These are phyloP conservation scores for Megacollybia marginata DNA, from an alignment of 768 basidiomycete species.

Conservation along the genomic window DNA sequence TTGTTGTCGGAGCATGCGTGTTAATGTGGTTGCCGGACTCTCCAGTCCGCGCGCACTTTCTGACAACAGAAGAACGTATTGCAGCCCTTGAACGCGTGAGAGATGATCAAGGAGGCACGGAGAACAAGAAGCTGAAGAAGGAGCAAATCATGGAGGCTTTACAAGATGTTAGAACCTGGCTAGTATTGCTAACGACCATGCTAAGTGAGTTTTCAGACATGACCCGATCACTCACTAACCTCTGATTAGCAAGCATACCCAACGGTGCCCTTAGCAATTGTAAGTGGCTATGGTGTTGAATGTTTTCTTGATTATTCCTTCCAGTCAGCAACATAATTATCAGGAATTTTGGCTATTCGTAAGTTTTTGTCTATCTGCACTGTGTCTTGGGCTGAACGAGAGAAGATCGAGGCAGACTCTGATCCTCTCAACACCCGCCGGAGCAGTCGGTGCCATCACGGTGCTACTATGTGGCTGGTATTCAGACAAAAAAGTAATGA, in stretches of 20 bases:
- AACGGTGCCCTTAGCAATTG: slow-evolving; percentile 61
- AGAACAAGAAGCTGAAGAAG: slow-evolving; percentile 53
- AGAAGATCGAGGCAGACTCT: slow-evolving; percentile 50
- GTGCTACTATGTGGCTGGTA: slow-evolving; percentile 55
- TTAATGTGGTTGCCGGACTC: slow-evolving; percentile 60
- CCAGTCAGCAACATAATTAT: slow-evolving; percentile 57
- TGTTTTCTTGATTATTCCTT: background rate
- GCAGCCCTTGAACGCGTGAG: slow-evolving; percentile 60
- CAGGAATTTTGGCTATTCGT: slow-evolving; percentile 60
- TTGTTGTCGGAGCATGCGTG: slow-evolving; percentile 47
- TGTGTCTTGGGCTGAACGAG: background rate
- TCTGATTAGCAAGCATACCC: slow-evolving; percentile 48
- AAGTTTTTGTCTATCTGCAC: slow-evolving; percentile 10
- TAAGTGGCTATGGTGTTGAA: slow-evolving; percentile 20
- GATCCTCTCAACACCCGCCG: slow-evolving; percentile 51
- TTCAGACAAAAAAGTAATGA: slow-evolving; percentile 50
- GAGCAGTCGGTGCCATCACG: slow-evolving; percentile 39
- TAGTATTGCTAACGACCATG: slow-evolving; percentile 51
- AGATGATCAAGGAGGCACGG: slow-evolving; percentile 58
- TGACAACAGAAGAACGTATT: slow-evolving; percentile 52
- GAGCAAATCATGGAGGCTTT: slow-evolving; percentile 52
- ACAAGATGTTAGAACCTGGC: slow-evolving; percentile 51
- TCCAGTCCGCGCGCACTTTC: slow-evolving; percentile 49
- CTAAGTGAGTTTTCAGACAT: slow-evolving; percentile 35
- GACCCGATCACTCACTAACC: slow-evolving; percentile 3